Evolutionary conservation across 345 rosid genomes (phyloP), one percentile per base, ranked within the genome.

Genomic region (Barbarea vulgaris): DNA sequence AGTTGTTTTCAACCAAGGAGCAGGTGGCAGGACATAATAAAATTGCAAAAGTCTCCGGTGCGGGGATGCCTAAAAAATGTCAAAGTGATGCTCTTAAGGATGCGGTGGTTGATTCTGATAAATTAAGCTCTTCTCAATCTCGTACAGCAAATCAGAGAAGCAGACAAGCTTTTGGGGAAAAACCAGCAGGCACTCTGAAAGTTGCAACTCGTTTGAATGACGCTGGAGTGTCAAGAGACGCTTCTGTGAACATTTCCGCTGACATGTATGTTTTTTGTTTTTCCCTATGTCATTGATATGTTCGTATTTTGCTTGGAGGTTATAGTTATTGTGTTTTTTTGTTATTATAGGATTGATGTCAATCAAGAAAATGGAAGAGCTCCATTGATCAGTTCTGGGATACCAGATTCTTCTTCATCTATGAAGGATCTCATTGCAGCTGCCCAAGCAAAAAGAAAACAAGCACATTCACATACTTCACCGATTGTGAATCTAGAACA

Each of bases 341-440:
- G 37, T 70, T 48, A 67, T 77, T 61, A 30, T 81, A 87, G 95
- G 77, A 61, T 74, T 53, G 87, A 83, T 74, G 66, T 64, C 69
- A 69, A 69, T 70, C 69, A 78, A 61, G 87, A 82, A 76, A 86
- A 80, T 44, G 81, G 79, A 76, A 68, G 55, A 57, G 62, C 71
- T 52, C 79, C 75, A 14, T 71, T 82, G 80, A 55, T 64, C 13
- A 84, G 84, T 69, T 79, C 87, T 69, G 84, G 80, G 77, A 82
- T 86, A 66, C 79, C 85, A 39, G 95, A 90, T 78, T 83, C 96
- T 69, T 71, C 71, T 58, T 70, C 68, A 75, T 87, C 96, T 48
- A 83, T 95, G 93, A 90, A 89, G 83, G 77, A 84, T 85, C 94
- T 95, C 56, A 92, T 92, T 82, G 96, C 99, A 63, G 96, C 90